A percentile compares a stretch with the other conserved stretches of the same genome.
Evolutionary conservation across 208 protist genomes (phyloP).

Genomic region (Trichomonas tenax): DNA sequence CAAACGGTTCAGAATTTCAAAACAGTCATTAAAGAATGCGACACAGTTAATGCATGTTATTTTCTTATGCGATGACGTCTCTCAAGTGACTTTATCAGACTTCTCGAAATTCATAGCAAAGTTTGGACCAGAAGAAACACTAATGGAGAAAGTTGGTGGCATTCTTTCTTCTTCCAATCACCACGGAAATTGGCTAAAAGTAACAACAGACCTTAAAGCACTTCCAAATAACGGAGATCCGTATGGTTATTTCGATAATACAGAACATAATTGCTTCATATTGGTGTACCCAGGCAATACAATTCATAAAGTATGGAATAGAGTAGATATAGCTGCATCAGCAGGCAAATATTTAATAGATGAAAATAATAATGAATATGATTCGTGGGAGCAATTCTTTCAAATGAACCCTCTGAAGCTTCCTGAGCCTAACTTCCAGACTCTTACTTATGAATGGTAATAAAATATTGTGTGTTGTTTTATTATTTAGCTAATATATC

Average conservation of each 20-base stretch:
- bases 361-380: neutral
- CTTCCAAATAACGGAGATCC: neutral
- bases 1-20: neutral
- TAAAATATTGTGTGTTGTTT: too few species aligned
- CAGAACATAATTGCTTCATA: neutral
- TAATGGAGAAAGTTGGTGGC: neutral
- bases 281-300: neutral
- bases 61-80: neutral
- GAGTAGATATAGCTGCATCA: neutral
- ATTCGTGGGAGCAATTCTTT: neutral
- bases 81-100: neutral
- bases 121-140: constrained; percentile 15
- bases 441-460: too few species aligned
- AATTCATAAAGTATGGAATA: neutral
- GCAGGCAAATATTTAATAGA: neutral
- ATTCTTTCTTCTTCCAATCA: neutral
- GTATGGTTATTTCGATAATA: constrained; percentile 2
- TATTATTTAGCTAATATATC: too few species aligned
- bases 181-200: neutral
- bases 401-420: neutral
- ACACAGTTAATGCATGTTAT: neutral
- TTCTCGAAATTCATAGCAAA: neutral
- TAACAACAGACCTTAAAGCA: neutral
- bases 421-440: neutral
- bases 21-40: neutral